phyloP scores from a whole-genome alignment of 225 moss, liverwort and hornwort species.

The Rhytidiadelphus loreus region DNA sequence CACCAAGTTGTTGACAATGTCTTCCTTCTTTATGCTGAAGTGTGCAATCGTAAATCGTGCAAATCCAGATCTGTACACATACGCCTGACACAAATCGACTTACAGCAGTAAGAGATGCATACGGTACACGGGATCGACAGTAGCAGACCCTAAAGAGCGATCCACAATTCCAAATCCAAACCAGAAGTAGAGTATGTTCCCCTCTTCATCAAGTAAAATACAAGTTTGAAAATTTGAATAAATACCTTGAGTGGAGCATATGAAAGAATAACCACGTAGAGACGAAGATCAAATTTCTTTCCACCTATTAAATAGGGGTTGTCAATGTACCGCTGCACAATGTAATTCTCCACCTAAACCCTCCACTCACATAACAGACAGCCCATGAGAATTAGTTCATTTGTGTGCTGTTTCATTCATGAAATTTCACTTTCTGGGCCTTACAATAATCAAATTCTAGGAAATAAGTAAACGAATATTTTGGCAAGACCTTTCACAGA shows the following conservation, averaged over 20 bases:
- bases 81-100: slow-evolving; percentile 48
- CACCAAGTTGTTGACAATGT: slow-evolving; percentile 86
- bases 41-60: slow-evolving; percentile 92
- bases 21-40: slow-evolving; percentile 96
- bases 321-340: slow-evolving; percentile 92
- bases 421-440: background rate
- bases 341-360: slow-evolving; percentile 90
- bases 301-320: slow-evolving; percentile 90
- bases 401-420: background rate
- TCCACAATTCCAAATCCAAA: background rate
- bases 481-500: background rate
- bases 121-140: background rate
- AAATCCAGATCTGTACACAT: slow-evolving; percentile 87
- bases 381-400: background rate
- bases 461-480: background rate
- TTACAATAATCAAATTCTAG: background rate
- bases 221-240: background rate
- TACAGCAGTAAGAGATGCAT: background rate
- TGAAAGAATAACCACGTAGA: slow-evolving; percentile 78
- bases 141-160: background rate
- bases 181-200: background rate
- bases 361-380: background rate
- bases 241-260: slow-evolving; percentile 87
- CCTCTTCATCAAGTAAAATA: background rate
- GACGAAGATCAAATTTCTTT: slow-evolving; percentile 93